Evolutionary conservation across 345 rosid species (phyloP).

Genomic region (Psidium guajava): DNA sequence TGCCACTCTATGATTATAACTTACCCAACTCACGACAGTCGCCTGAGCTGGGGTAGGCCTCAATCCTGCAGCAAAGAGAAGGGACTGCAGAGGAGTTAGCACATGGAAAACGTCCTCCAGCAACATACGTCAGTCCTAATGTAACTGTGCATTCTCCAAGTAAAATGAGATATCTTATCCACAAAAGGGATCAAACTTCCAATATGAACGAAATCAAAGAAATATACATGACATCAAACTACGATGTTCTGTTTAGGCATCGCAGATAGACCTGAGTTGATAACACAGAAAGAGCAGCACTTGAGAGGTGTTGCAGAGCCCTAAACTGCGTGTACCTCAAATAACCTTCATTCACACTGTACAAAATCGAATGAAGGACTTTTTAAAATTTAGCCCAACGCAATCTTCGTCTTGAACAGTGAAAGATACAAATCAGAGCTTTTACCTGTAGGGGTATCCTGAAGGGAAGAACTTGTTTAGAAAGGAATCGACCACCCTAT

Average conservation of each 20-base stretch:
- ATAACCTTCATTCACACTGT: slow-evolving; percentile 90
- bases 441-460: slow-evolving; percentile 85
- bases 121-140: background rate
- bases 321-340: slow-evolving; percentile 84
- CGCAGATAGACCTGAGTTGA: slow-evolving; percentile 74
- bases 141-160: background rate
- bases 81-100: slow-evolving; percentile 74
- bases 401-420: background rate
- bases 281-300: slow-evolving; percentile 78
- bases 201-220: background rate
- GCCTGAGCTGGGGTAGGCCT: slow-evolving; percentile 94
- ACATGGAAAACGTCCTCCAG: slow-evolving; percentile 4
- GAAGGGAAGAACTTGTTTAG: slow-evolving; percentile 81
- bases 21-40: slow-evolving; percentile 94
- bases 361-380: background rate
- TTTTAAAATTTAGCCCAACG: background rate
- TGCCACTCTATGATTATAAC: slow-evolving; percentile 4
- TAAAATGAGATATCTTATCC: background rate
- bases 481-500: slow-evolving; percentile 60
- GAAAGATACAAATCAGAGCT: background rate
- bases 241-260: background rate
- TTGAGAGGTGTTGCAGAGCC: slow-evolving; percentile 76
- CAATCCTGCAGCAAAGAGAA: slow-evolving; percentile 97
- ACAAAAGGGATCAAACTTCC: background rate
- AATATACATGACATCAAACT: background rate